A percentile compares a stretch with the other conserved stretches of the same genome.
phyloP scores from a whole-genome alignment of 148 eudicot species.

The Cornus suecica region DNA sequence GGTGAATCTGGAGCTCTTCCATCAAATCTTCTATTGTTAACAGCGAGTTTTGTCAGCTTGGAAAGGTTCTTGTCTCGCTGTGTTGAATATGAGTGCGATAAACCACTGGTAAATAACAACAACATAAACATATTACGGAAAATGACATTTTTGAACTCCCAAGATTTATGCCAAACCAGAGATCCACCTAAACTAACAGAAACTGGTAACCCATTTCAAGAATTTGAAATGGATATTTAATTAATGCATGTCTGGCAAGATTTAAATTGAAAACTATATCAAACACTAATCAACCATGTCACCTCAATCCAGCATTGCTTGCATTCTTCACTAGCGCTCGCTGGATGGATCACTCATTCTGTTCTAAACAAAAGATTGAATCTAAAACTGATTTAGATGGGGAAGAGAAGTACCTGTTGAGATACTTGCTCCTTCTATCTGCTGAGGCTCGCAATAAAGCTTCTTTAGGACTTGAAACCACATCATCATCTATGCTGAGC shows the following conservation, averaged over 20 bases:
- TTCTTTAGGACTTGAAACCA: conserved; percentile 90
- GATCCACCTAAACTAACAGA: background rate
- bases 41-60: conserved; percentile 76
- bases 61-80: conserved; percentile 59
- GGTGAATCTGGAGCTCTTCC: conserved; percentile 71
- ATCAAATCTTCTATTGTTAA: conserved; percentile 51
- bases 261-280: too few relatives aligned
- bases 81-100: conserved; percentile 68
- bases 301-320: background rate
- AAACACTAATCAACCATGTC: background rate
- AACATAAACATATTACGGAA: conserved; percentile 3
- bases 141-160: background rate
- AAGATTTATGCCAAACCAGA: background rate
- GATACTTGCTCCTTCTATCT: conserved; percentile 74
- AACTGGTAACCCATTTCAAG: background rate
- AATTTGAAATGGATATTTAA: background rate
- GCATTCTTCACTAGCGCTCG: too few relatives aligned
- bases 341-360: background rate
- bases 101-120: conserved; percentile 35
- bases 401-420: conserved; percentile 49
- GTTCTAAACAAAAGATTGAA: background rate
- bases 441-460: conserved; percentile 92
- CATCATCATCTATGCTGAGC: conserved; percentile 87
- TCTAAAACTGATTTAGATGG: background rate
- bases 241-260: background rate